Base-by-base conservation (phyloP, 2,329 filamentous ascomycete genomes). In the Scleromitrula shiraiana region DNA sequence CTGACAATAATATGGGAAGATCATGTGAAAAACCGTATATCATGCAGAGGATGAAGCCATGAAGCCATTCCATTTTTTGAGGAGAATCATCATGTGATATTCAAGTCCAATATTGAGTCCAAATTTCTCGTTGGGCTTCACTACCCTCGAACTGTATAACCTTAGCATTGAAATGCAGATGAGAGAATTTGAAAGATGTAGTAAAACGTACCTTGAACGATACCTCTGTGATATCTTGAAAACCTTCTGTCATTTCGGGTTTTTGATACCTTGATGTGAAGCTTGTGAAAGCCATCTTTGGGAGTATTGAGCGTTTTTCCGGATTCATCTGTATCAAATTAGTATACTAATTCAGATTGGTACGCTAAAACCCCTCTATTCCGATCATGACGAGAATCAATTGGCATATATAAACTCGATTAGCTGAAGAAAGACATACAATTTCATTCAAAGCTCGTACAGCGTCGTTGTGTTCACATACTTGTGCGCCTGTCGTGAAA, bases 381-480 rank as follows among this genome's bases (percentile, higher is more conserved):
- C 14, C 36, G 29, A 41, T 30, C 15, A 22, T 20, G 26, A 40
- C n/a, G 27, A 19, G 5, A 29, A 41, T 35, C 22, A 12, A 41
- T 41, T 36, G 14, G 45, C n/a, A 23, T 20, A n/a, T 4, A 19
- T 20, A 24, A 17, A 23, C 32, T 40, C 32, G 14, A 22, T 22
- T 15, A 27, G 41, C 12, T 52, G 33, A 45, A 26, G 40, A 30
- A 42, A 19, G 49, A 58, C 60, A 49, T 56, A 64, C 60, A 17
- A 22, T 50, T 20, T 46, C 41, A 58, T 82, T 82, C 60, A 90
- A 70, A 2, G 88, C 80, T 51, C 93, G 78, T 41, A 95, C 86
- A 1, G 78, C 79, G 62, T 95, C 86, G 62, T 98, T 98, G 69
- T 98, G 93, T 64, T 89, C 81, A 56, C 78, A 82, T 26, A 65